A percentile compares a stretch with the other conserved stretches of the same genome.
phyloP scores from a whole-genome alignment of 176 grass and related monocot species.

The Bothriochloa decipiens region DNA sequence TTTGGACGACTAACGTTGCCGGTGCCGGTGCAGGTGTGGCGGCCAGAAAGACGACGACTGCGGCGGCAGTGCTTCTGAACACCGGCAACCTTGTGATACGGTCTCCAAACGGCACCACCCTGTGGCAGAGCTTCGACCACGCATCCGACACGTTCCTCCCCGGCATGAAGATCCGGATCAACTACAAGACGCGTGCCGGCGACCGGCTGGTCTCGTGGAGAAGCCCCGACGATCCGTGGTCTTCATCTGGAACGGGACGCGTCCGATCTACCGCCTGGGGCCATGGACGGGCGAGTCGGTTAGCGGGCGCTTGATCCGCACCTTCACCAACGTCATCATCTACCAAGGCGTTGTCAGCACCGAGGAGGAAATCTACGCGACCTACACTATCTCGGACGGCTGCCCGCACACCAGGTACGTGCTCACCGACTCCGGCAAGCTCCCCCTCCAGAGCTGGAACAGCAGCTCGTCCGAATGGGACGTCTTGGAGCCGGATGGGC shows the following conservation, averaged over 20 bases:
- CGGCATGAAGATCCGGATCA: constrained; percentile 29
- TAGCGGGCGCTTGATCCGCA: too few species aligned
- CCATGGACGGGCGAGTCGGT: too few species aligned
- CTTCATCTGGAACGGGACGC: too few species aligned
- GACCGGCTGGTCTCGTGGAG: constrained; percentile 35
- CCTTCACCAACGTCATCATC: too few species aligned
- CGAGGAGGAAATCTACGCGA: too few species aligned
- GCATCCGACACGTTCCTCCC: constrained; percentile 39
- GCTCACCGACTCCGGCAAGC: too few species aligned
- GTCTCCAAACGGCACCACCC: not conserved
- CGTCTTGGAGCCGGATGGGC: too few species aligned
- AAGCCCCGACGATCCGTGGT: constrained; percentile 22
- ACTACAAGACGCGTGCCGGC: not conserved
- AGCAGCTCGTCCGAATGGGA: too few species aligned
- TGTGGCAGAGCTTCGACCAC: constrained; percentile 58
- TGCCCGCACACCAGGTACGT: not conserved
- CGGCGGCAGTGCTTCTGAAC: constrained; percentile 12
- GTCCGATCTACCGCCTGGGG: too few species aligned
- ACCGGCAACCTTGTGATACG: constrained; percentile 42
- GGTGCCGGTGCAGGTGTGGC: not conserved
- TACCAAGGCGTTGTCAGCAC: too few species aligned
- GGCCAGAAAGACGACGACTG: too few species aligned
- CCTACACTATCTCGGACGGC: not conserved
- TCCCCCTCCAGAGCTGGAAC: too few species aligned
- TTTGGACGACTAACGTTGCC: not conserved